Conservation (phyloP, 1,284 basidiomycete species). For the Microbotryum silenes-acaulis region DNA sequence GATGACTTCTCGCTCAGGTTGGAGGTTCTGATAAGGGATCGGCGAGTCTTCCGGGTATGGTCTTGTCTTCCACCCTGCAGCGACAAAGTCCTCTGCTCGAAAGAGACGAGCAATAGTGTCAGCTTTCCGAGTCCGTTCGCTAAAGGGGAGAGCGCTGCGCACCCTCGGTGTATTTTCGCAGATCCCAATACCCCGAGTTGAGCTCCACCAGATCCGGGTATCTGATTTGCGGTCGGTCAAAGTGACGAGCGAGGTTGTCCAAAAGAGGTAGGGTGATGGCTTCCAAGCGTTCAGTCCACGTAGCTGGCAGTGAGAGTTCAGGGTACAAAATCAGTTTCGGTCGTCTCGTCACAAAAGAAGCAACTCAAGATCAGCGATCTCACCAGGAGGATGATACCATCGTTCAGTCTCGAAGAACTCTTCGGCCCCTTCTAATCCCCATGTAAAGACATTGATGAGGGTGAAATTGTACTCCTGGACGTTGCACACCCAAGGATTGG, state of each 20-base stretch:
- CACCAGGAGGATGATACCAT: constrained; percentile 31
- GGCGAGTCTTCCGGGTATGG: constrained; percentile 30
- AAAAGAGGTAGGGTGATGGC: constrained; percentile 23
- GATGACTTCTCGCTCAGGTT: constrained; percentile 9
- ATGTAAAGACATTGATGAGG: constrained; percentile 29
- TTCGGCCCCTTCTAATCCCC: constrained; percentile 25
- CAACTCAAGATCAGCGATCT: neutral
- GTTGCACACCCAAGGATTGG: constrained; percentile 31
- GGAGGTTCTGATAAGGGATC: constrained; percentile 27
- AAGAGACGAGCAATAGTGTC: neutral
- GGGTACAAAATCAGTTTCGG: too few species aligned
- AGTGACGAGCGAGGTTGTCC: constrained; percentile 15
- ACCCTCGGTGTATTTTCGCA: constrained; percentile 32
- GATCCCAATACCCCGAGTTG: constrained; percentile 21
- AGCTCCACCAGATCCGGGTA: constrained; percentile 26
- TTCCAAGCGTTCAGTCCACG: constrained; percentile 27
- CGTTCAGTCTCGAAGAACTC: constrained; percentile 28
- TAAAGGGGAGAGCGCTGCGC: neutral
- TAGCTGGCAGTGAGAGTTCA: constrained; percentile 3
- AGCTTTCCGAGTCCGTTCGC: neutral
- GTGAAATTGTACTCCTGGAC: constrained; percentile 26
- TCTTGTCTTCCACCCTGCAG: constrained; percentile 19
- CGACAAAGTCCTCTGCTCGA: constrained; percentile 28
- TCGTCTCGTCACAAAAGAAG: neutral
- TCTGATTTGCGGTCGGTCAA: constrained; percentile 24